Evolutionary conservation across 148 eudicot genomes (phyloP), one percentile per base, ranked within the genome.

Genomic region (Nepenthes mirabilis): DNA sequence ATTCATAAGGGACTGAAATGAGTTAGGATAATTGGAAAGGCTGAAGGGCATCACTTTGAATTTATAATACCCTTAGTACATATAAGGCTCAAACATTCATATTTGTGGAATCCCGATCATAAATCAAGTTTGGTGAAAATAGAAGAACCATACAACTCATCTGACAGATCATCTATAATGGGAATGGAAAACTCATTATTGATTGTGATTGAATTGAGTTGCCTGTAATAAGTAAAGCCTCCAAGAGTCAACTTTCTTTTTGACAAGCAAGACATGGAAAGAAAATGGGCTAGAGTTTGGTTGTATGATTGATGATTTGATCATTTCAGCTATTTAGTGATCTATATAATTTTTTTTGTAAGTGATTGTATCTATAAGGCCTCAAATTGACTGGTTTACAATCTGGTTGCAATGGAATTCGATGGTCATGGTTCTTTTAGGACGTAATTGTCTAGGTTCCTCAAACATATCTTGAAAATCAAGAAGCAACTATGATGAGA

Each of bases 1-100:
- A 8, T 59, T 59, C 63, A 59, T 59, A 2, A 59, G 35, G 13
- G 34, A 11, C 6, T 59, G 63, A 9, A 43, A 59, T 2, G 63
- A 43, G 35, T 11, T 1, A 51, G 63, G 1, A 32, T 51, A 47
- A 14, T 59, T 2, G 35, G 43, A 0, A 59, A 14, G 4, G 51
- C 52, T 4, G 43, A 59, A 2, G 61, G 61, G 23, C 49, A 58
- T 58, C 1, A 58, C 23, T 23, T 23, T 23, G 23, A 23, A 58
- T 33, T 58, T 47, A 14, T 37, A 58, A 37, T 58, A 47, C 32
- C 61, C 40, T 7, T 58, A 36, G 3, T 5, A 7, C 12, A 58
- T 14, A n/a, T 58, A 47, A 1, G 2, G 2, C 1, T 3, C 9
- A 10, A 5, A 6, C 8, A 58, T 32, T 6, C 48, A 9, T 0